Base-by-base conservation (phyloP, 805 yeast species). In the Pichia pseudocactophila region DNA sequence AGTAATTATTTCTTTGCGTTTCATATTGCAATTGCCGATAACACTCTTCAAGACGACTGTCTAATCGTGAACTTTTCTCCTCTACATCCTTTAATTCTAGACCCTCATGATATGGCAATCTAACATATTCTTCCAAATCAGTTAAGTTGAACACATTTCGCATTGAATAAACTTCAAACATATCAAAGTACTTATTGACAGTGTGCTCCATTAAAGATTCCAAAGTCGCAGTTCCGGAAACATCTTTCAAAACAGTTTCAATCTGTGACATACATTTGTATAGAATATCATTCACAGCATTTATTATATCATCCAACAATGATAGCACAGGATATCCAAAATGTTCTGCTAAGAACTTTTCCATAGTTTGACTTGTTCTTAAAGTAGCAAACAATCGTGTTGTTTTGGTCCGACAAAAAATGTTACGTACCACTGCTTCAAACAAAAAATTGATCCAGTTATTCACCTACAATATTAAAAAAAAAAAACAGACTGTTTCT, bases 301-400 rank as follows among this genome's bases (percentile, higher is more conserved):
- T 87, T 51, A 88, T 85, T 11, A 89, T 80, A 54, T 86, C 95
- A 53, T 89, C 97, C 6, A 89, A 72, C 12, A 88, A 64, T 0
- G 89, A 75, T 9, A 87, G 72, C 0, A 96, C 95, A 7, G 92
- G 83, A 54, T 74, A 85, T 30, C 85, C 95, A 30, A 89, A 64
- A 57, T 88, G 96, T 61, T 88, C 96, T 1, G 95, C 83, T 39
- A 89, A 49, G 50, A 34, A 39, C 51, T 55, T 9, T 48, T 18
- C 35, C 22, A 32, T 28, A 12, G 5, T 10, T 12, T 6, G 11
- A 28, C 13, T 7, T 28, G 15, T 28, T 7, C 31, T 18, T n/a
- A n/a, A n/a, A n/a, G n/a, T n/a, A n/a, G n/a, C 8, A 22, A 8
- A 6, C 7, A 22, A 22, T 6, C 25, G 5, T 5, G 25, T 22